A percentile compares a stretch with the other conserved stretches of the same genome.
Conservation (phyloP, 306 rosid genomes). For the Styphnolobium japonicum region DNA sequence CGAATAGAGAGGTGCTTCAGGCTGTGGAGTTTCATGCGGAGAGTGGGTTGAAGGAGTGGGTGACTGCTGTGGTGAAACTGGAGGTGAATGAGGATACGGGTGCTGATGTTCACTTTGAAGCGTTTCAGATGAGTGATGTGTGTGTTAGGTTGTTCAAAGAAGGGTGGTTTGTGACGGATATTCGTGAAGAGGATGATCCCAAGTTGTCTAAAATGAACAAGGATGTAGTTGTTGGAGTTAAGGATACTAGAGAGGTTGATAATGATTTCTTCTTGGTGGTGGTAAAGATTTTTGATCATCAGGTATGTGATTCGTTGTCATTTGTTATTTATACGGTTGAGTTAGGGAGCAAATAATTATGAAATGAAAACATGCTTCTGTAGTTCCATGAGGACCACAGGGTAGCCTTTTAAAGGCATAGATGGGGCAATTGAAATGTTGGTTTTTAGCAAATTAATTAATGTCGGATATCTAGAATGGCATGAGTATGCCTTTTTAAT, state of each 20-base stretch:
- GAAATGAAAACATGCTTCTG: not conserved
- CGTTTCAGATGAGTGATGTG: slow-evolving; percentile 95
- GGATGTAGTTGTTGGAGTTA: slow-evolving; percentile 92
- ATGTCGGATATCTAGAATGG: not conserved
- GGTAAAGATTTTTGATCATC: slow-evolving; percentile 85
- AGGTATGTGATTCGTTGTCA: slow-evolving; percentile 56
- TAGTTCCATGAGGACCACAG: not conserved
- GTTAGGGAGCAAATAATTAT: not conserved
- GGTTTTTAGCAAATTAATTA: not conserved
- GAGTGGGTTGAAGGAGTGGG: slow-evolving; percentile 96
- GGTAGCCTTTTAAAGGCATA: not conserved
- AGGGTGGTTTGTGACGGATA: slow-evolving; percentile 75
- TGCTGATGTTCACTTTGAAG: slow-evolving; percentile 93
- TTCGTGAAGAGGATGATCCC: slow-evolving; percentile 72
- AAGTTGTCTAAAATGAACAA: slow-evolving; percentile 86
- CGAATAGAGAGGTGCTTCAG: slow-evolving; percentile 80
- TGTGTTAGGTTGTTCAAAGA: slow-evolving; percentile 80
- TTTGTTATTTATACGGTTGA: not conserved
- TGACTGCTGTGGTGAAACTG: slow-evolving; percentile 84
- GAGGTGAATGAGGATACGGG: slow-evolving; percentile 84
- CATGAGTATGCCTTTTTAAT: not conserved
- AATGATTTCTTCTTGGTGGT: slow-evolving; percentile 97
- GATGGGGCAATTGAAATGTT: not conserved
- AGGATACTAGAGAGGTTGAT: slow-evolving; percentile 84
- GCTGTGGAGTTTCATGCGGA: slow-evolving; percentile 90